Percentiles rank a stretch among this genome's conserved stretches.
Conservation (phyloP, 495 filamentous ascomycete genomes). For the Jackrogersella multiformis region DNA sequence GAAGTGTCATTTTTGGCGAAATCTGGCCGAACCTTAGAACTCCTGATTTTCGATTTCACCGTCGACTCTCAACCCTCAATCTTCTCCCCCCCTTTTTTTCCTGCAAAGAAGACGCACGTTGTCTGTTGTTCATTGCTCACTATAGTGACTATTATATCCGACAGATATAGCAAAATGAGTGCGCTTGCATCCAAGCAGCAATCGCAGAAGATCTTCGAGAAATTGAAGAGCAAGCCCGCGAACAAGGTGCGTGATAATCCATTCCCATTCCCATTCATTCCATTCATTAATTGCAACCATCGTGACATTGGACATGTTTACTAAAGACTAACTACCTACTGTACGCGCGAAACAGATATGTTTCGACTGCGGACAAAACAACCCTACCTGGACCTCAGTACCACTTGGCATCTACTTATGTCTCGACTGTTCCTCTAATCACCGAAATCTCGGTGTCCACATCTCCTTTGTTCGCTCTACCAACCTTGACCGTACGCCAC, state of each 20-base stretch:
- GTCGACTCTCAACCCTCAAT: constrained; percentile 62
- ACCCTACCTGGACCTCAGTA: constrained; percentile 97
- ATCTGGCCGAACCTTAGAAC: constrained; percentile 51
- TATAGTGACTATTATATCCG: not conserved
- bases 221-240: constrained; percentile 89
- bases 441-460: constrained; percentile 90
- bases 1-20: constrained; percentile 44
- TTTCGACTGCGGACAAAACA: constrained; percentile 96
- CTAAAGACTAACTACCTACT: constrained; percentile 38
- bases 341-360: constrained; percentile 70
- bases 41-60: constrained; percentile 59
- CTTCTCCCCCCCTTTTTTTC: constrained; percentile 71
- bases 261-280: not conserved
- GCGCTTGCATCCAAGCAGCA: constrained; percentile 87
- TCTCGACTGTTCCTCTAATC: constrained; percentile 93
- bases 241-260: constrained; percentile 78
- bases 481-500: constrained; percentile 90
- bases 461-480: constrained; percentile 99
- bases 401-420: constrained; percentile 98
- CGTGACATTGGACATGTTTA: not conserved
- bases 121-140: no score
- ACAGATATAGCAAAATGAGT: constrained; percentile 69
- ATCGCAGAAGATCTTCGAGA: constrained; percentile 98
- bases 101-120: constrained; percentile 14
- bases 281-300: not conserved